A percentile compares a stretch with the other conserved stretches of the same genome.
phyloP scores from a whole-genome alignment of 305 asterid species.

The Fraxinus latifolia region DNA sequence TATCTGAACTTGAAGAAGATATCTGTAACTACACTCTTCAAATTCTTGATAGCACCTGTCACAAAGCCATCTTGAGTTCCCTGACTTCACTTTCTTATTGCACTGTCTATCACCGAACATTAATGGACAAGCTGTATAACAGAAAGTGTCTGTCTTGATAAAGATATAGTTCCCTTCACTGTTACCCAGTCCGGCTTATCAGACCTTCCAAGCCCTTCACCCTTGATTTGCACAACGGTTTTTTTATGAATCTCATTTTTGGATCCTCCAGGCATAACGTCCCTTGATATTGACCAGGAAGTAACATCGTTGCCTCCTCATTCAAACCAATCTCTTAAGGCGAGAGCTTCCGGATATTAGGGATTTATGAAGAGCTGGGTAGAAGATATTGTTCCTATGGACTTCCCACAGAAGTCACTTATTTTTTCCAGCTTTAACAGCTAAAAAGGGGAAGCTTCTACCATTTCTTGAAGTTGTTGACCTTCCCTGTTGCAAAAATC shows the following conservation, averaged over 20 bases:
- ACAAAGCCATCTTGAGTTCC: conserved; percentile 75
- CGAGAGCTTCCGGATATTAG: conserved; percentile 57
- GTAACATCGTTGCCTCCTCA: conserved; percentile 65
- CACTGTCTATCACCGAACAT: conserved; percentile 90
- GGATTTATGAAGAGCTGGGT: conserved; percentile 85
- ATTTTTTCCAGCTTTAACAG: conserved; percentile 88
- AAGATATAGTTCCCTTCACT: conserved; percentile 68
- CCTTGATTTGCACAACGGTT: conserved; percentile 70
- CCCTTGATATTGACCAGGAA: conserved; percentile 74
- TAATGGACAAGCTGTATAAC: conserved; percentile 91
- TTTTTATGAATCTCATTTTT: conserved; percentile 73
- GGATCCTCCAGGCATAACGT: conserved; percentile 51
- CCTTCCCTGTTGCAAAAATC: conserved; percentile 89
- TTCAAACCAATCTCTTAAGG: conserved; percentile 67
- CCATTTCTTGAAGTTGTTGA: conserved; percentile 59
- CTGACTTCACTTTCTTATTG: conserved; percentile 71
- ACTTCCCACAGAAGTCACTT: conserved; percentile 79
- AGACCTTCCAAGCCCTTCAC: conserved; percentile 86
- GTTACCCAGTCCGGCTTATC: conserved; percentile 92
- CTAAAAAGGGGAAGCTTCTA: conserved; percentile 75
- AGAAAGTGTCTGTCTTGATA: conserved; percentile 74
- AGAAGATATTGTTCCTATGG: conserved; percentile 74
- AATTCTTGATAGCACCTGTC: conserved; percentile 83
- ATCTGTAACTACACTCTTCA: conserved; percentile 70
- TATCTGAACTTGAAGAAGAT: conserved; percentile 86